Conservation (phyloP, 2,329 filamentous ascomycete species). For the Sarocladium strictum region DNA sequence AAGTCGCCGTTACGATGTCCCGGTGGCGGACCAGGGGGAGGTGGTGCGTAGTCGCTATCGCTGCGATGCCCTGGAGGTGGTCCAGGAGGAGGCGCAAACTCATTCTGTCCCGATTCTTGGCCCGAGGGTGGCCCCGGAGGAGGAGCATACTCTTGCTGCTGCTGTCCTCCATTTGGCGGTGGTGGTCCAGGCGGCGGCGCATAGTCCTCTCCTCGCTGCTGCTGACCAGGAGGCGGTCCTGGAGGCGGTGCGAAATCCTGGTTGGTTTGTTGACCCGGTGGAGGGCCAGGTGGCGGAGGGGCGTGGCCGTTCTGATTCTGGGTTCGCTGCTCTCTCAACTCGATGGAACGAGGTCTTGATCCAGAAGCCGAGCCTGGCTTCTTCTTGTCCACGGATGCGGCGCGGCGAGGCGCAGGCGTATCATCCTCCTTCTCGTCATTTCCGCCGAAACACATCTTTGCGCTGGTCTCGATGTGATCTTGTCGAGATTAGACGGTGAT, state of each 20-base stretch:
- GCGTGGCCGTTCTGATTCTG: conserved; percentile 13
- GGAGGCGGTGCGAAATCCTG: conserved; percentile 6
- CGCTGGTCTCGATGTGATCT: not conserved
- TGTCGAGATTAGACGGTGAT: not conserved
- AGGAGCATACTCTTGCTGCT: conserved; percentile 18
- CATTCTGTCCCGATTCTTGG: conserved; percentile 8
- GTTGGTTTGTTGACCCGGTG: conserved; percentile 15
- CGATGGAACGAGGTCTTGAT: conserved; percentile 4
- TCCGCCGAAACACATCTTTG: conserved; percentile 43
- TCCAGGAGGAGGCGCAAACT: conserved; percentile 22
- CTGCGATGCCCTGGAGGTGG: conserved; percentile 23
- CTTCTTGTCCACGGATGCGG: conserved; percentile 19
- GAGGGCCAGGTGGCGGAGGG: conserved; percentile 18
- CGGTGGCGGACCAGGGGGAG: conserved; percentile 13
- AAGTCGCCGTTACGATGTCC: not conserved
- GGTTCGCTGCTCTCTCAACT: conserved; percentile 9
- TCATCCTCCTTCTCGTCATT: conserved; percentile 32
- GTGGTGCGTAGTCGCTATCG: conserved; percentile 13
- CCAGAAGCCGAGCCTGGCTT: not conserved
- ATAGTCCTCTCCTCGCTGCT: conserved; percentile 16
- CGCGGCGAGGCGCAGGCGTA: conserved; percentile 29
- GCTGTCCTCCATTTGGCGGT: conserved; percentile 13
- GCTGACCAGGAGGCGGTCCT: not conserved
- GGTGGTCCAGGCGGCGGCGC: conserved; percentile 27
- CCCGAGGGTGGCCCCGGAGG: conserved; percentile 18